Base-by-base conservation (phyloP, 108 stramenopile genomes). In the Cyclotella kingstonii region DNA sequence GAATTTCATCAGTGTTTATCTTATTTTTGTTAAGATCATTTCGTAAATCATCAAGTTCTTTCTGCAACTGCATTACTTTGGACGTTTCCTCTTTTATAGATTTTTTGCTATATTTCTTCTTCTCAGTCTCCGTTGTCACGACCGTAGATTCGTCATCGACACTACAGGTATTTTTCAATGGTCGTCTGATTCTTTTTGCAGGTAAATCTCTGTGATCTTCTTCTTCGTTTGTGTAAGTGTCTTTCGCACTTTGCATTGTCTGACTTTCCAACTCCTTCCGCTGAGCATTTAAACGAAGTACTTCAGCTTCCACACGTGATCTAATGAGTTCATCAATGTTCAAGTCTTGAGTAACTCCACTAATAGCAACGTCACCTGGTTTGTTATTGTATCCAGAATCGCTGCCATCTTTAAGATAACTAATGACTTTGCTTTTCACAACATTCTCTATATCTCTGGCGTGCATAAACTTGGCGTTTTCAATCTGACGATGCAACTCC, bases 401-500 rank as follows among this genome's bases (percentile, higher is more conserved):
- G 11, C 49, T 25, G 21, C 22, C 49, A 29, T 23, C 17, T 19
- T 29, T 30, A n/a, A 58, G 48, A 59, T 51, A 68, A 17, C 29
- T 58, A 33, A 50, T 33, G 26, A 68, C 49, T 14, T 55, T 55
- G 31, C 31, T 51, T 40, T 52, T 58, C 5, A 59, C 57, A 29
- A 68, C 25, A 11, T 39, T 50, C 27, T 68, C 56, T 56, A 68
- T 58, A 39, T 68, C 67, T 31, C 52, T 49, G 3, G 46, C 39
- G 33, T 59, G 67, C 49, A 59, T 23, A 28, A 51, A 34, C 39
- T 44, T 49, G 2, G 49, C 6, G 12, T 44, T 39, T 30, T 64
- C 41, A 22, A 73, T 58, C 42, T 66, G 50, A 1, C 5, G 30
- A 36, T 66, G 39, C 45, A 74, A 56, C 30, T 66, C 73, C 44